Evolutionary conservation across 75 land plant genomes (phyloP), one percentile per base, ranked within the genome.

Genomic region (Pinus albicaulis): DNA sequence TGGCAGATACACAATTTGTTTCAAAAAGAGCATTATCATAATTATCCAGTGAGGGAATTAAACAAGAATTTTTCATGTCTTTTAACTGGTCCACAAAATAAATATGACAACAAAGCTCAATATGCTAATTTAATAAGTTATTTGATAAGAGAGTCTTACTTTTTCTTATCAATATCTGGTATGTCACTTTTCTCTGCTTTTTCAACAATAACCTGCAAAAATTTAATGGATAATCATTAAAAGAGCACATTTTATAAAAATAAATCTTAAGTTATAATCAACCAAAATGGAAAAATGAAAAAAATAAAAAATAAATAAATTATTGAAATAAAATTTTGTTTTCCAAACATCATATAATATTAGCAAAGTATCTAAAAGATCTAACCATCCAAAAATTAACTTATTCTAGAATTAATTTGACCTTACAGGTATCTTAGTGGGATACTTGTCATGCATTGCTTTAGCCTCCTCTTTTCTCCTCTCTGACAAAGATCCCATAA

Each of bases 381-480:
- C 59, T 31, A 44, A 7, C 48, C 7, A 41, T 53, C 16, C 17
- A 31, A 28, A 16, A 31, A 31, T 5, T 31, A 34, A 65, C 0
- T 28, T 31, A 65, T 31, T 13, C 38, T 5, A 3, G n/a, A 17
- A 66, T 14, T 34, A 19, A 34, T 22, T 19, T 7, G 22, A 44
- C 66, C 82, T 76, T 74, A 87, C 84, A 19, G 86, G 84, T 12
- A 84, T 77, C 70, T 81, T 79, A 59, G 84, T 84, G 19, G 80
- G 84, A 62, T 84, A 84, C 70, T 87, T 87, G 52, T 87, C 86
- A 57, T 72, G 78, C 53, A 84, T 84, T 55, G 84, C 82, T 64
- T 81, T 41, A 77, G 89, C 71, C 57, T 87, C 86, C 3, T 83
- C 79, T 24, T 56, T 78, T 74, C 89, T 84, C 77, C 48, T 84